Evolutionary conservation across 176 grass and related monocot species (phyloP), one percentile per base, ranked within the genome.

Genomic region (Puccinellia tenuiflora): DNA sequence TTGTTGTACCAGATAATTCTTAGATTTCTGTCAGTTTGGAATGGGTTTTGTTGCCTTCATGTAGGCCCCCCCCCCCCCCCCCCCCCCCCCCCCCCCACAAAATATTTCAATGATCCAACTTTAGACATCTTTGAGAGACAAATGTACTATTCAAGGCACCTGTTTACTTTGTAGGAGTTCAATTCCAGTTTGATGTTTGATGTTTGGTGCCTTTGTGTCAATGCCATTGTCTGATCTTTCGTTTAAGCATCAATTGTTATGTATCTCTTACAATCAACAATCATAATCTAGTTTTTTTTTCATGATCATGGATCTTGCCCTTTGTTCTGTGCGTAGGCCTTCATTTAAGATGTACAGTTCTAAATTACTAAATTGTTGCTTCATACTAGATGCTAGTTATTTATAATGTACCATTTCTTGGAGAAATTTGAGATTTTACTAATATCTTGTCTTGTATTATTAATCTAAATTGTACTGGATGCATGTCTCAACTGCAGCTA

Each of bases 401-500:
- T 76, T 40, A 50, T 53, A 35, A 20, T 82, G 37, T 9, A 22
- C 46, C 5, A 53, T 38, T 43, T 72, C 46, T 25, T 57, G 68
- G 25, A 40, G 22, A 70, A 70, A 31, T 24, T 79, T 86, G 33
- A 46, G 35, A 12, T 34, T 70, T 69, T 80, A 39, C 57, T 35
- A 61, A 60, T 80, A 48, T 85, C 22, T 67, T 61, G 20, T 45
- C 21, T 73, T 88, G 18, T 50, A 39, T n/a, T 55, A 34, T 75
- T 68, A 39, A 79, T 72, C 63, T 78, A 34, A 77, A 83, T 75
- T 75, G 24, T 30, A 79, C 20, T 7, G 10, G 21, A 62, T 39
- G 30, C 20, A 39, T 81, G 38, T 84, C 48, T 84, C 57, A 75
- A 35, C 75, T 91, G 83, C 88, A 97, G 95, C 76, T 98, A 98